Evolutionary conservation across 176 grass and related monocot species (phyloP).

Genomic region (Guadua angustifolia): DNA sequence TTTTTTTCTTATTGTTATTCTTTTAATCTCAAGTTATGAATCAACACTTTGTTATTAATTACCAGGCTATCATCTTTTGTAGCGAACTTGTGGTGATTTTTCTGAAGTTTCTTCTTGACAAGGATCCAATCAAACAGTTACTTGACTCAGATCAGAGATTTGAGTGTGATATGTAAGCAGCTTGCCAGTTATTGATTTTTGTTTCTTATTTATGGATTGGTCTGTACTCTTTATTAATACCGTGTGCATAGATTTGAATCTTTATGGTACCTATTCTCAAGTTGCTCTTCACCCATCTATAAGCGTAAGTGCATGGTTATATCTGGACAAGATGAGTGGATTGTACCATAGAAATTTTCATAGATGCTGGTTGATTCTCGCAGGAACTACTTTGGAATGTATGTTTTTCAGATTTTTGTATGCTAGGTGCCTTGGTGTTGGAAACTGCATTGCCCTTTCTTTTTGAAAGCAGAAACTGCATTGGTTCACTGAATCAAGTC

Average conservation of each 20-base stretch:
- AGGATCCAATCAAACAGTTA: slow-evolving; percentile 85
- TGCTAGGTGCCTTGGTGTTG: background rate
- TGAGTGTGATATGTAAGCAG: slow-evolving; percentile 81
- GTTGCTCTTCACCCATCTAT: background rate
- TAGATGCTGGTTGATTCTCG: background rate
- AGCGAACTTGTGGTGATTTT: slow-evolving; percentile 94
- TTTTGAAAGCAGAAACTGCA: background rate
- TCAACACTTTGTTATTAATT: slow-evolving; percentile 43
- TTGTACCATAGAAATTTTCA: slow-evolving; percentile 8
- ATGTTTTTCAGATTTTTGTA: slow-evolving; percentile 22
- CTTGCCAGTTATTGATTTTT: slow-evolving; percentile 37
- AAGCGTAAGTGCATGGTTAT: slow-evolving; percentile 23
- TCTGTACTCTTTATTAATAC: background rate
- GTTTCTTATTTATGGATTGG: slow-evolving; percentile 22
- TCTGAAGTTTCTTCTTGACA: slow-evolving; percentile 86
- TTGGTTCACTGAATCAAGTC: background rate
- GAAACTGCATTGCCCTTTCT: background rate
- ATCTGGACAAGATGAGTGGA: background rate
- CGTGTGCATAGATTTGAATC: background rate
- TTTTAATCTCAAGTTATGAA: slow-evolving; percentile 31
- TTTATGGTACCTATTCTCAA: slow-evolving; percentile 14
- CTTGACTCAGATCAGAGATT: slow-evolving; percentile 69
- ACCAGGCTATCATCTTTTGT: slow-evolving; percentile 27
- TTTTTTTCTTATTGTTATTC: slow-evolving; percentile 4
- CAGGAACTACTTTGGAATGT: slow-evolving; percentile 12